These are phyloP conservation scores for Aureobasidium sp. DNA, from an alignment of 2,329 filamentous ascomycete species.

Conservation along the genomic window DNA sequence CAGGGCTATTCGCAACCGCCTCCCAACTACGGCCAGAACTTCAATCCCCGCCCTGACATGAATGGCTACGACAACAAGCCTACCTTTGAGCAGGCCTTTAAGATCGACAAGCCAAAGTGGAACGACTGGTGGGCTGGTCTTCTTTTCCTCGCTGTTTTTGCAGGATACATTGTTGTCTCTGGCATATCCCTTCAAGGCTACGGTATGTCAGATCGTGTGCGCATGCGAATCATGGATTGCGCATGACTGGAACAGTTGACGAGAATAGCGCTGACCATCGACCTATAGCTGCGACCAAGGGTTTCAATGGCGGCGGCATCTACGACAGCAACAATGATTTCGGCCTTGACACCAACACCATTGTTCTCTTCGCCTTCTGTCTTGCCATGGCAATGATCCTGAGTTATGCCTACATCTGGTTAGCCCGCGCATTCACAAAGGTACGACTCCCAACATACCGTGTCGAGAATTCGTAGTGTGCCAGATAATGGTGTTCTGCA, in stretches of 20 bases:
- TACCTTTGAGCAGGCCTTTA: conserved; percentile 72
- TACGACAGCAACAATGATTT: conserved; percentile 60
- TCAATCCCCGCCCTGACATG: conserved; percentile 19
- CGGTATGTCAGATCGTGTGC: conserved; percentile 21
- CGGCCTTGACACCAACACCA: conserved; percentile 70
- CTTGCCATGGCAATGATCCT: conserved; percentile 65
- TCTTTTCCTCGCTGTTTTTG: conserved; percentile 61
- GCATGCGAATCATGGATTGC: background rate
- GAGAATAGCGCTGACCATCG: background rate
- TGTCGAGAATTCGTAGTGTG: background rate
- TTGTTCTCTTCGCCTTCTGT: conserved; percentile 76
- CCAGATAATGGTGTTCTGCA: background rate
- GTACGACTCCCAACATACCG: conserved; percentile 1
- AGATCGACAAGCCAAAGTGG: conserved; percentile 73
- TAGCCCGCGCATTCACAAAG: conserved; percentile 56
- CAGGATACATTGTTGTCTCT: conserved; percentile 69
- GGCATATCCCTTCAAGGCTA: conserved; percentile 71
- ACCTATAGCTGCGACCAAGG: conserved; percentile 44
- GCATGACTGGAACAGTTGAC: background rate
- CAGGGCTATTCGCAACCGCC: conserved; percentile 23
- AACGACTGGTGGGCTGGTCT: conserved; percentile 87
- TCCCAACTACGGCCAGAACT: conserved; percentile 34
- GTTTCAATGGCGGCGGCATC: conserved; percentile 62
- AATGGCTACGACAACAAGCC: conserved; percentile 37
- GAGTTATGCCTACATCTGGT: conserved; percentile 67